These are phyloP conservation scores for Colletotrichum sp. DNA, from an alignment of 2,329 filamentous ascomycete species.

Conservation along the genomic window DNA sequence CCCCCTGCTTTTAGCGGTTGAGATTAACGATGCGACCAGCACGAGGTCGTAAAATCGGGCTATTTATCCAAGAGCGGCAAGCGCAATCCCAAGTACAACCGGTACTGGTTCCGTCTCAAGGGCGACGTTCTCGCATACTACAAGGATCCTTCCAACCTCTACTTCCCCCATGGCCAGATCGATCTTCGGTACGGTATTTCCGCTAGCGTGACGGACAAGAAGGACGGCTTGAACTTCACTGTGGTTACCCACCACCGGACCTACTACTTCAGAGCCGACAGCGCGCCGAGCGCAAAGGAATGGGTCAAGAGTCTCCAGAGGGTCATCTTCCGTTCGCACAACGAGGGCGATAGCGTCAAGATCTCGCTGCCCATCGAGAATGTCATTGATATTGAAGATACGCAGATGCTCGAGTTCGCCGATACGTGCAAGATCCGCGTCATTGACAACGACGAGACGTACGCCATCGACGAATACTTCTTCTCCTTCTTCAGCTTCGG, in stretches of 20 bases:
- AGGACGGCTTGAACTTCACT: slow-evolving; percentile 77
- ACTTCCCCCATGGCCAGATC: slow-evolving; percentile 91
- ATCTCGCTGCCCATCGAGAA: slow-evolving; percentile 90
- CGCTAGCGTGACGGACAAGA: slow-evolving; percentile 78
- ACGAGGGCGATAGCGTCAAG: slow-evolving; percentile 96
- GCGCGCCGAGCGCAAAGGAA: slow-evolving; percentile 84
- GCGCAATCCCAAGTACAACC: slow-evolving; percentile 83
- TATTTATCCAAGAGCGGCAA: slow-evolving; percentile 88
- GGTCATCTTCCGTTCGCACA: slow-evolving; percentile 94
- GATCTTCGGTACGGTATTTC: slow-evolving; percentile 92
- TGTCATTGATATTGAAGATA: slow-evolving; percentile 91
- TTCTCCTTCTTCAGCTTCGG: slow-evolving; percentile 94
- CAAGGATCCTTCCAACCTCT: slow-evolving; percentile 80
- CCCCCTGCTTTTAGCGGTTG: neutral
- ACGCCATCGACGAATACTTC: slow-evolving; percentile 97
- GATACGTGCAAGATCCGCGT: slow-evolving; percentile 94
- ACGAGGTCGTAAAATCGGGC: slow-evolving; percentile 81
- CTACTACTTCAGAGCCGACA: slow-evolving; percentile 90
- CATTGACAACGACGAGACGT: slow-evolving; percentile 92
- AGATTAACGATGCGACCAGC: slow-evolving; percentile 42
- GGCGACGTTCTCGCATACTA: slow-evolving; percentile 94
- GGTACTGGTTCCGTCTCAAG: slow-evolving; percentile 93
- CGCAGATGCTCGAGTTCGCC: slow-evolving; percentile 86
- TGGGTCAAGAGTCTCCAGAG: slow-evolving; percentile 95
- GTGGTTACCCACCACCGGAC: slow-evolving; percentile 83